These are phyloP conservation scores for Colletotrichum tropicale DNA, from an alignment of 2,329 filamentous ascomycete genomes.

Conservation along the genomic window DNA sequence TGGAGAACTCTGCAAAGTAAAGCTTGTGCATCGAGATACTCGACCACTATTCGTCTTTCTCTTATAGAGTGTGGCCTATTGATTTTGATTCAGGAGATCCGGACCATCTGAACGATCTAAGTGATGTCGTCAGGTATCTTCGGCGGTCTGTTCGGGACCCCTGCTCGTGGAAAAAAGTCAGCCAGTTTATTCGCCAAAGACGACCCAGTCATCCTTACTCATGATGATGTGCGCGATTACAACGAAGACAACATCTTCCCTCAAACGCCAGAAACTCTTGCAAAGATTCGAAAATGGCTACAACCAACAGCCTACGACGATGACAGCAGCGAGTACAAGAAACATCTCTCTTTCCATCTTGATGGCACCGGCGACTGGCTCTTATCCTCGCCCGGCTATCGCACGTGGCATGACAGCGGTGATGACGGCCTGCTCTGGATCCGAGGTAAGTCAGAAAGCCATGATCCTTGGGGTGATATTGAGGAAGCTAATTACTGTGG, in stretches of 20 bases:
- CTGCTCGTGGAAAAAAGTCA: neutral
- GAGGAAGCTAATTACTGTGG: neutral
- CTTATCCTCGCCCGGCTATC: conserved; percentile 17
- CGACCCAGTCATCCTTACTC: neutral
- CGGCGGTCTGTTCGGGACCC: neutral
- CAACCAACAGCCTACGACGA: conserved; percentile 26
- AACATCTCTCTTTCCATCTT: conserved; percentile 26
- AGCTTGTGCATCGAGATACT: neutral
- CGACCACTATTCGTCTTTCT: neutral
- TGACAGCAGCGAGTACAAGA: conserved; percentile 26
- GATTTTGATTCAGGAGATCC: neutral
- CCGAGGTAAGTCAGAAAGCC: conserved; percentile 7
- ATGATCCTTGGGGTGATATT: neutral
- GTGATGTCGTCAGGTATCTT: neutral
- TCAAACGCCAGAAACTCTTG: neutral
- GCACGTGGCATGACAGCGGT: conserved; percentile 22
- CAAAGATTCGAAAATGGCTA: neutral
- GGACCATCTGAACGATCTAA: neutral
- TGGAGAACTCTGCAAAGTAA: neutral
- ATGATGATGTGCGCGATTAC: neutral
- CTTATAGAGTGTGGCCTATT: neutral
- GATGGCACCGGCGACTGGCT: conserved; percentile 29
- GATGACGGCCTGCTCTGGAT: conserved; percentile 33
- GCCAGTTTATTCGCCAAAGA: neutral
- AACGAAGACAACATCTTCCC: neutral